Evolutionary conservation across 169 alveolate species (phyloP).

Genomic region (Fabrea salina): DNA sequence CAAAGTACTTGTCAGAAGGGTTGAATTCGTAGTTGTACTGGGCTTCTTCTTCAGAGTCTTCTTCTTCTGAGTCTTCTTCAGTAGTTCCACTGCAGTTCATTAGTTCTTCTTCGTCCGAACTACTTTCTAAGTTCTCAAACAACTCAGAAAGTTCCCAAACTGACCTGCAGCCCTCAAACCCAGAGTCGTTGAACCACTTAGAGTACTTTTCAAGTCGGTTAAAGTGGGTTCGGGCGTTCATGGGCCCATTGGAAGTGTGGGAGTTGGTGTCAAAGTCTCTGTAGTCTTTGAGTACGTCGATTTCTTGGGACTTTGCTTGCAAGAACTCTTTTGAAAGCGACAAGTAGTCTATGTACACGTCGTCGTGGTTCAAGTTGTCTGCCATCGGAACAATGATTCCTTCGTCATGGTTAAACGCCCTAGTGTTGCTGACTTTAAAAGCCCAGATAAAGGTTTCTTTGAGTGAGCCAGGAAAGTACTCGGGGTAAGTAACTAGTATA

Average conservation of each 20-base stretch:
- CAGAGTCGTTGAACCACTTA: not conserved
- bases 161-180: not conserved
- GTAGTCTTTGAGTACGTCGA: constrained; percentile 5
- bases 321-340: constrained; percentile 17
- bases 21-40: not conserved
- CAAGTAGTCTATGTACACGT: constrained; percentile 20
- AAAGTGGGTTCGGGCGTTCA: constrained; percentile 7
- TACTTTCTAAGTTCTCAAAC: constrained; percentile 8
- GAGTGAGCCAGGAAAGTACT: constrained; percentile 23
- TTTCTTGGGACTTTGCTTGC: not conserved
- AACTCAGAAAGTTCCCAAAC: constrained; percentile 8
- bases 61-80: not conserved
- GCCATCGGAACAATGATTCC: constrained; percentile 33
- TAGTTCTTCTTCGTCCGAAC: constrained; percentile 27
- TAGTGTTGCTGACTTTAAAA: constrained; percentile 20
- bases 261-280: constrained; percentile 1
- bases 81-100: not conserved
- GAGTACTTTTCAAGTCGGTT: constrained; percentile 13
- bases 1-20: constrained; percentile 1
- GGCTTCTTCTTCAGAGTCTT: not conserved
- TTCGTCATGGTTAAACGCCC: constrained; percentile 16
- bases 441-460: constrained; percentile 20
- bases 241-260: not conserved
- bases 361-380: constrained; percentile 30
- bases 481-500: not conserved